Percentiles rank a stretch among this genome's conserved stretches.
phyloP scores from a whole-genome alignment of 306 rosid species.

The Prunus fruticosa region DNA sequence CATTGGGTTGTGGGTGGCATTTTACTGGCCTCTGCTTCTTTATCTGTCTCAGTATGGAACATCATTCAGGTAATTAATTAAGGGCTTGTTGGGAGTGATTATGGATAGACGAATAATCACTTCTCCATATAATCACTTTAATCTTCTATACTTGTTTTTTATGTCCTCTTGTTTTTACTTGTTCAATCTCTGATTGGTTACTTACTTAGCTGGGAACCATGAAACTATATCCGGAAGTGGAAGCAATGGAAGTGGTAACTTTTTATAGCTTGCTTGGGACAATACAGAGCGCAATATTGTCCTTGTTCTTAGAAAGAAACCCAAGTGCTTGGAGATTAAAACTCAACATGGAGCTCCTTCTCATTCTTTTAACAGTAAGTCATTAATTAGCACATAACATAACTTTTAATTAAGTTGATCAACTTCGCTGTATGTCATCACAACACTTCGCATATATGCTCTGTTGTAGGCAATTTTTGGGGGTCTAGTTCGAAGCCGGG shows the following conservation, averaged over 20 bases:
- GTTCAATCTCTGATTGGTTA: background rate
- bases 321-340: constrained; percentile 30
- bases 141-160: background rate
- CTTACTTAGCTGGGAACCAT: constrained; percentile 42
- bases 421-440: background rate
- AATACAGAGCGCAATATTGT: constrained; percentile 27
- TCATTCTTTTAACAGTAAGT: constrained; percentile 40
- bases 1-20: constrained; percentile 76
- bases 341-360: constrained; percentile 36
- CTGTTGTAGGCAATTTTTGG: constrained; percentile 32
- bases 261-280: constrained; percentile 43
- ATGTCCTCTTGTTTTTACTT: background rate
- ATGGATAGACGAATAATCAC: too few relatives aligned
- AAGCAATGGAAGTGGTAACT: constrained; percentile 42
- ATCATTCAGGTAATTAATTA: constrained; percentile 39
- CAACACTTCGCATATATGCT: background rate
- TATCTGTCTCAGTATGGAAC: constrained; percentile 59
- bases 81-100: too few relatives aligned
- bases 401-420: background rate
- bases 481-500: constrained; percentile 32
- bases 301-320: constrained; percentile 22
- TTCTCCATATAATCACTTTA: too few relatives aligned
- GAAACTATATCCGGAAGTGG: constrained; percentile 41
- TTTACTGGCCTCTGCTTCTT: constrained; percentile 53
- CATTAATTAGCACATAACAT: background rate